phyloP scores from a whole-genome alignment of 495 filamentous ascomycete genomes.

The Hyaloscypha finlandica region DNA sequence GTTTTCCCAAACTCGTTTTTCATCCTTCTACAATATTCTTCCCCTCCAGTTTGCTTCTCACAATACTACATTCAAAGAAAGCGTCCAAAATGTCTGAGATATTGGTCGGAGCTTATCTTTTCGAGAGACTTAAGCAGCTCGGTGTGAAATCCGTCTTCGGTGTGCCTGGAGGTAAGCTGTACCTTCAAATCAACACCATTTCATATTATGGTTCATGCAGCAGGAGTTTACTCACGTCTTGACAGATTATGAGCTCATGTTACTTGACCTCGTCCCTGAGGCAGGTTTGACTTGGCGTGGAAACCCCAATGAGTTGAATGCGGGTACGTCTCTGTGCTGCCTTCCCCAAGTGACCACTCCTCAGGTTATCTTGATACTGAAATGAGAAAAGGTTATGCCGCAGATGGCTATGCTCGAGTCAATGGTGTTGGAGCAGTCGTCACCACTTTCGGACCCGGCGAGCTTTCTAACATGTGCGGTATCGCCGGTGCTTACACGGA shows the following conservation, averaged over 20 bases:
- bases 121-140: conserved; percentile 62
- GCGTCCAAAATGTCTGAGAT: conserved; percentile 31
- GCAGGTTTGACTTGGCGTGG: conserved; percentile 65
- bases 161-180: conserved; percentile 55
- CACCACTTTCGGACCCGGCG: conserved; percentile 72
- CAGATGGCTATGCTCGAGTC: conserved; percentile 70
- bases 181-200: not conserved
- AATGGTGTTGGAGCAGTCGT: conserved; percentile 66
- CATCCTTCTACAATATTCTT: not conserved
- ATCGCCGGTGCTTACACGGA: conserved; percentile 67
- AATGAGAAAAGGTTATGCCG: conserved; percentile 58
- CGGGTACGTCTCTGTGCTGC: conserved; percentile 59
- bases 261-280: conserved; percentile 64
- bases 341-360: not conserved
- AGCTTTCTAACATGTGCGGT: conserved; percentile 67
- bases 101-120: conserved; percentile 57
- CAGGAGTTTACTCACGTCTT: conserved; percentile 41
- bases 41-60: not conserved
- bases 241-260: conserved; percentile 60
- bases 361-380: conserved; percentile 37
- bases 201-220: conserved; percentile 48
- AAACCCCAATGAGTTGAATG: conserved; percentile 63
- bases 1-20: too few relatives aligned
- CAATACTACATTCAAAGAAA: not conserved
- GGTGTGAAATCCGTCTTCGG: conserved; percentile 64